Evolutionary conservation across 768 basidiomycete species (phyloP), one percentile per base, ranked within the genome.

Genomic region (Mycena vulgaris): DNA sequence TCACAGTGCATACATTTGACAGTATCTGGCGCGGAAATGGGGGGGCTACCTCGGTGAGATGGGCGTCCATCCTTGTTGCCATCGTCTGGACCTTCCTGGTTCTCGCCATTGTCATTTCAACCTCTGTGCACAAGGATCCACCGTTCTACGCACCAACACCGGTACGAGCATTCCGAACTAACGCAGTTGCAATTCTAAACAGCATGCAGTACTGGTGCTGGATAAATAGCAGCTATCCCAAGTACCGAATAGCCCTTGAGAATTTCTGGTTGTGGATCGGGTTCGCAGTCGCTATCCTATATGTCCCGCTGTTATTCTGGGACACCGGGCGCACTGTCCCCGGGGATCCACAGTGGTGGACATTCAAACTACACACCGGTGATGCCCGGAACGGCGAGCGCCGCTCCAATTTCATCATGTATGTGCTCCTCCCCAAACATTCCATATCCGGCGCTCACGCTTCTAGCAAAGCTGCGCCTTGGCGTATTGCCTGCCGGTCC

Each of bases 221-320:
- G 69, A 71, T 71, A 39, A 71, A 51, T 59, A 67, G 58, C 64
- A 30, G 21, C 33, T 71, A 71, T 47, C 35, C 45, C 17, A 48
- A 62, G 1, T 71, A 66, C n/a, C 65, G 69, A n/a, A 59, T 55
- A 1, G 63, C 64, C 13, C 6, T 71, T 1, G 69, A 71, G 47
- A 66, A 71, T 35, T 59, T 64, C 31, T 71, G 69, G 69, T 59
- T 67, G 5, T 71, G 69, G 65, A 59, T 71, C n/a, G 65, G 45
- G n/a, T 66, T 71, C 40, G 52, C 57, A 10, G 69, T 55, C 1
- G 40, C 69, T 7, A 14, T 62, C 9, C 35, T 67, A 3, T 71
- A 71, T 21, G 51, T 71, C 23, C 69, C 69, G 0, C 60, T 71
- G 5, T 23, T 71, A 8, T 67, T 67, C 52, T 65, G 45, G 58